These are phyloP conservation scores for Apiospora kogelbergensis DNA, from an alignment of 2,329 filamentous ascomycete species.

Conservation along the genomic window DNA sequence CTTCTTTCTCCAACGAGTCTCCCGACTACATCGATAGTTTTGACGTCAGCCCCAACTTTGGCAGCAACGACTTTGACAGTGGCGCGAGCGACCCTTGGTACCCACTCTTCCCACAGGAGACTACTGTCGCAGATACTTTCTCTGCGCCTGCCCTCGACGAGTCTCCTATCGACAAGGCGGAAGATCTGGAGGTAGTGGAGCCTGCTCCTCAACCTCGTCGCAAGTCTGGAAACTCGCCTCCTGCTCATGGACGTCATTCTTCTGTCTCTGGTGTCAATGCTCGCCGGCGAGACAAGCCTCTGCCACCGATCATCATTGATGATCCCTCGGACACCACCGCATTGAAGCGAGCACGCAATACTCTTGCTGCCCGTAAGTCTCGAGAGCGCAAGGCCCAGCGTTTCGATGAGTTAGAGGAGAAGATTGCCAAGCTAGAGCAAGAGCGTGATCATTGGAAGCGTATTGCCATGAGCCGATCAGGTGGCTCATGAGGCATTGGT, in stretches of 20 bases:
- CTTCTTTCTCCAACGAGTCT: conserved; percentile 75
- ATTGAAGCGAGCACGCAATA: conserved; percentile 92
- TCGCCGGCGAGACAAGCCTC: conserved; percentile 76
- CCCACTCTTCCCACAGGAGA: conserved; percentile 67
- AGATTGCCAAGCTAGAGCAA: conserved; percentile 67
- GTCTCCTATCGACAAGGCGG: conserved; percentile 44
- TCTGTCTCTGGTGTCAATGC: conserved; percentile 68
- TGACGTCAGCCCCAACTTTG: conserved; percentile 78
- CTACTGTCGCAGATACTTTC: conserved; percentile 22
- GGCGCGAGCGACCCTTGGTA: conserved; percentile 63
- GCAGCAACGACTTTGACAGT: conserved; percentile 54
- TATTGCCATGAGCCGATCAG: conserved; percentile 45
- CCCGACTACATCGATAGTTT: conserved; percentile 70
- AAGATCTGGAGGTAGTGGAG: conserved; percentile 50
- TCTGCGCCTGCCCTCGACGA: conserved; percentile 29
- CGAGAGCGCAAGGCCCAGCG: conserved; percentile 81
- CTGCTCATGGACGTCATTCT: conserved; percentile 58
- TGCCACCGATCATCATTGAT: conserved; percentile 74
- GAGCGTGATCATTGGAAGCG: conserved; percentile 68
- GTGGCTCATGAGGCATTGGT: conserved; percentile 30
- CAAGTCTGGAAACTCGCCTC: conserved; percentile 48
- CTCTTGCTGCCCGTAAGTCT: conserved; percentile 89
- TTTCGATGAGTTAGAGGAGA: conserved; percentile 71
- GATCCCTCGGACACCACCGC: conserved; percentile 75
- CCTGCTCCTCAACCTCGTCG: conserved; percentile 42